Evolutionary conservation across 345 rosid species (phyloP), one percentile per base, ranked within the genome.

Genomic region (Eucalyptus curtisii): DNA sequence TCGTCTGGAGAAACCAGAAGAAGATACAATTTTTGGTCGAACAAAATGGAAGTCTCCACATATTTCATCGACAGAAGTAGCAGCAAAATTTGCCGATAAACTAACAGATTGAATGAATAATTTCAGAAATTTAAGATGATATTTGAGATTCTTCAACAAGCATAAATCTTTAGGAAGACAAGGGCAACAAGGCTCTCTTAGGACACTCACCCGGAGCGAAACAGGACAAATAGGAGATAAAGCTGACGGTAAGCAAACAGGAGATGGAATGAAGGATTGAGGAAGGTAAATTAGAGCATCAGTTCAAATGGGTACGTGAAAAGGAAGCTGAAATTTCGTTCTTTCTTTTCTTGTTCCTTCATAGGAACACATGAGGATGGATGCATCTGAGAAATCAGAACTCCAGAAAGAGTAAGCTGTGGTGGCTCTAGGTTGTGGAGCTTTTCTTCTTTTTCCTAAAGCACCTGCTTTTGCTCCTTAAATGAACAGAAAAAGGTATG

Each of bases 261-360:
- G 49, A 86, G 31, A 57, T 33, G 87, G 64, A 53, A 90, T 87
- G 19, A 94, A 91, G 49, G 93, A 92, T 89, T 91, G 88, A 90
- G 66, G 91, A 87, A 91, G 91, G 50, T 88, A 40, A 37, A 76
- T 37, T 22, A 37, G 13, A 40, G 82, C 47, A 40, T 40, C 82
- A 40, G 82, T 76, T 22, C 82, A 94, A 89, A 90, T 85, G 91
- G 93, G 93, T 86, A 91, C 88, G 88, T 92, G 91, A 87, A 91
- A 89, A 91, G 91, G 89, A 86, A 93, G 89, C 88, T 90, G 86
- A 88, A 91, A 90, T 90, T 89, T 94, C 98, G 92, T 93, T 88
- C 88, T 59, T 47, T 79, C 44, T 61, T 86, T 89, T 59, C 90
- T 86, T 86, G 87, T 82, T 88, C 61, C 15, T 89, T 57, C 22